These are phyloP conservation scores for Chaetoceros muelleri DNA, from an alignment of 108 stramenopile species.

Conservation along the genomic window DNA sequence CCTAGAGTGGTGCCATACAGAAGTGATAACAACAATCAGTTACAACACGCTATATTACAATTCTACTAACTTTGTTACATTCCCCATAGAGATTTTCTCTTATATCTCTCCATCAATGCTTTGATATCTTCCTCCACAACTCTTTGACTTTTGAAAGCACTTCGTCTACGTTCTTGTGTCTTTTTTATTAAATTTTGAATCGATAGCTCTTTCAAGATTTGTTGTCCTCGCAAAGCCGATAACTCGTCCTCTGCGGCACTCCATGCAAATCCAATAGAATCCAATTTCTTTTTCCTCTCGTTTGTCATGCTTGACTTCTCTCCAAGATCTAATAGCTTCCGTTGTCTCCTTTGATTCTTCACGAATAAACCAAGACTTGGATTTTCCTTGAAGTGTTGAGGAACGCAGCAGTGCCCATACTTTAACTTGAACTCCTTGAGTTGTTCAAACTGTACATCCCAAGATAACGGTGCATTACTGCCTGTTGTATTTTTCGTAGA, in stretches of 20 bases:
- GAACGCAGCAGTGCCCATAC: conserved; percentile 11
- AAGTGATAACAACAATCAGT: no score
- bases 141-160: neutral
- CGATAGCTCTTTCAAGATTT: neutral
- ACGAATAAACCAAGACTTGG: conserved; percentile 2
- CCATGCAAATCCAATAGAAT: no score
- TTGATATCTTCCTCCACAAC: neutral
- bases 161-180: neutral
- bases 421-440: neutral
- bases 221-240: neutral
- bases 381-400: conserved; percentile 4
- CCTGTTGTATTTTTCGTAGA: neutral
- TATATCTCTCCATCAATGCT: neutral
- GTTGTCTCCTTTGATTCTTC: no score
- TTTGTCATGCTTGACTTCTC: no score
- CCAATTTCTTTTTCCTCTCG: no score
- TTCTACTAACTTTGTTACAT: no score
- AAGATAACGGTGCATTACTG: no score
- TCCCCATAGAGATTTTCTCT: neutral
- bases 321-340: no score
- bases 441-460: conserved; percentile 2
- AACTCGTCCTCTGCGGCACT: neutral
- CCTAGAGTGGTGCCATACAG: no score
- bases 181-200: neutral
- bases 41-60: no score